Conservation (phyloP, 192 early-diverging fungal species). For the Cetraspora pellucida region DNA sequence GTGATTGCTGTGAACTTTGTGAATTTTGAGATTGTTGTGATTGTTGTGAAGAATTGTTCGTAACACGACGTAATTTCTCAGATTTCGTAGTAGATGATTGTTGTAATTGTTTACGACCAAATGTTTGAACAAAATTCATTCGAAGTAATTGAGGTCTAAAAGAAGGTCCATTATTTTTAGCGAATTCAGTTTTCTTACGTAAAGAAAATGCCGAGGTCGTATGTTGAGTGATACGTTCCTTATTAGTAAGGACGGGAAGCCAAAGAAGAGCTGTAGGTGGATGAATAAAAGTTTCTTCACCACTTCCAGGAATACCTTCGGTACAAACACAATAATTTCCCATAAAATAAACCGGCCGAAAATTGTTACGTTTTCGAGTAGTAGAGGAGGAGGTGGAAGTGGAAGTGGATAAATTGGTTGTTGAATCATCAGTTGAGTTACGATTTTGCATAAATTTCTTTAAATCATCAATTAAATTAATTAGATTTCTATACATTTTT, state of each 20-base stretch:
- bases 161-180: neutral
- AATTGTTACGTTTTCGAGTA: neutral
- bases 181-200: slow-evolving; percentile 11
- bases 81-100: neutral
- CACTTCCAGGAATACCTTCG: neutral
- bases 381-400: neutral
- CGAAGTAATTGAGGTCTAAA: slow-evolving; percentile 11
- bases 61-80: neutral
- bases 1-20: neutral
- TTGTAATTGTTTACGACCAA: neutral
- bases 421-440: neutral
- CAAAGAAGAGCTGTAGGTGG: slow-evolving; percentile 5
- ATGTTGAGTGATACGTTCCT: slow-evolving; percentile 6
- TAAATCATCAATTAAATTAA: slow-evolving; percentile 24
- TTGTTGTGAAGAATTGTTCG: neutral
- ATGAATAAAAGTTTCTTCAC: neutral
- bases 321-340: neutral
- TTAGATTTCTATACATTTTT: slow-evolving; percentile 9
- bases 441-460: neutral
- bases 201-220: slow-evolving; percentile 23
- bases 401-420: neutral
- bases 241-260: slow-evolving; percentile 11
- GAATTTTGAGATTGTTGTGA: neutral
- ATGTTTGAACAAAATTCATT: slow-evolving; percentile 8
- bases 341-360: slow-evolving; percentile 2